phyloP scores from a whole-genome alignment of 495 filamentous ascomycete species.

The Aspergillus panamensis region DNA sequence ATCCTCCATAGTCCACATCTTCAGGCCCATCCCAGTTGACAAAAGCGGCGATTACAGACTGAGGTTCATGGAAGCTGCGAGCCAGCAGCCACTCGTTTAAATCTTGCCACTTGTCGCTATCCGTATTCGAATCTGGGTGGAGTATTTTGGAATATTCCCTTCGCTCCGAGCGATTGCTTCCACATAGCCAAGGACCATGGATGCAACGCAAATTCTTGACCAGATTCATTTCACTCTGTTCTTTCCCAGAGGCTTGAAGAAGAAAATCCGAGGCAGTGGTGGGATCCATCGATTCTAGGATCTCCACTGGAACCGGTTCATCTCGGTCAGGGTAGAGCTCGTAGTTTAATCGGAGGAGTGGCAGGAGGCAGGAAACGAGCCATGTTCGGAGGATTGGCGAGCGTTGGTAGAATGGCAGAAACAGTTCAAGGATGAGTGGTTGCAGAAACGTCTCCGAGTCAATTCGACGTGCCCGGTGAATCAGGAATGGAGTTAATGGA shows the following conservation, averaged over 20 bases:
- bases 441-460: slow-evolving; percentile 77
- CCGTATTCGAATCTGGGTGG: slow-evolving; percentile 30
- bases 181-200: slow-evolving; percentile 80
- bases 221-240: slow-evolving; percentile 44
- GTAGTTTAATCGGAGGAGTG: slow-evolving; percentile 74
- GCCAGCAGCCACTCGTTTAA: slow-evolving; percentile 79
- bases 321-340: slow-evolving; percentile 71
- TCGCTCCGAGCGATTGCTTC: slow-evolving; percentile 59
- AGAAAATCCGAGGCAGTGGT: slow-evolving; percentile 62
- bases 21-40: slow-evolving; percentile 76
- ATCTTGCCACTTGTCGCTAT: slow-evolving; percentile 56
- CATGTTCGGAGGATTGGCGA: slow-evolving; percentile 65
- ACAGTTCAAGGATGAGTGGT: slow-evolving; percentile 63
- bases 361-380: slow-evolving; percentile 75
- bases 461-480: slow-evolving; percentile 70
- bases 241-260: slow-evolving; percentile 57
- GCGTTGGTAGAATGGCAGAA: slow-evolving; percentile 70
- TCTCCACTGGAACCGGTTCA: slow-evolving; percentile 56
- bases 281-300: slow-evolving; percentile 53
- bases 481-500: slow-evolving; percentile 63
- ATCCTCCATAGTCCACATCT: slow-evolving; percentile 76
- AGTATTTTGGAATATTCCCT: slow-evolving; percentile 45
- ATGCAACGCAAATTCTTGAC: slow-evolving; percentile 71
- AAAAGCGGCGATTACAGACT: slow-evolving; percentile 56
- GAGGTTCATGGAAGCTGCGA: slow-evolving; percentile 49